These are phyloP conservation scores for Apiosordaria backusii DNA, from an alignment of 495 filamentous ascomycete genomes.

Conservation along the genomic window DNA sequence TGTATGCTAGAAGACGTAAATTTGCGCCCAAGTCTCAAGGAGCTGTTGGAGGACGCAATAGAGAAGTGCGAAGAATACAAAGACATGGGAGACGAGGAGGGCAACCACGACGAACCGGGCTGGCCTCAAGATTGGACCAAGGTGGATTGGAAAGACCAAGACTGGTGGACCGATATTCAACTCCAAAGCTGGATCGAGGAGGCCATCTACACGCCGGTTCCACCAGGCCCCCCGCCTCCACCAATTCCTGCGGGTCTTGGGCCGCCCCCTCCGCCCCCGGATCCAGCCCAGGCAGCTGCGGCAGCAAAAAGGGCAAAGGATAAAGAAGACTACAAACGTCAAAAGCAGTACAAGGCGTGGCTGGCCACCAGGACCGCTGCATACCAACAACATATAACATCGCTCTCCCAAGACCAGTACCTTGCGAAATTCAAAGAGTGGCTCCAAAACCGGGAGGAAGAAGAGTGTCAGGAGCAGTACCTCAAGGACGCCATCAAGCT, in stretches of 20 bases:
- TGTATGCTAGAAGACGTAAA: neutral
- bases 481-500: neutral
- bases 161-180: neutral
- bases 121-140: neutral
- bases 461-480: neutral
- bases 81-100: neutral
- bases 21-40: neutral
- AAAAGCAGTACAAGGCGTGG: too few species aligned
- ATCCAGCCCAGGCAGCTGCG: too few species aligned
- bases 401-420: too few species aligned
- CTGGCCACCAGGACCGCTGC: too few species aligned
- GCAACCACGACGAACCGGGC: neutral
- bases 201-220: too few species aligned
- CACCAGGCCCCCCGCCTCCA: too few species aligned
- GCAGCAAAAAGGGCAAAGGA: too few species aligned
- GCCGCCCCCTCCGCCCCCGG: too few species aligned
- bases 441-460: neutral
- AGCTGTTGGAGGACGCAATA: neutral
- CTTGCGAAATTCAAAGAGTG: too few species aligned
- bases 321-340: neutral
- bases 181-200: neutral
- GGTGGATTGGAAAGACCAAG: neutral
- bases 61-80: neutral
- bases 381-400: neutral
- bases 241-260: too few species aligned